Evolutionary conservation across 1,139 yeast genomes (phyloP).

Genomic region (Ogataea hybrid): DNA sequence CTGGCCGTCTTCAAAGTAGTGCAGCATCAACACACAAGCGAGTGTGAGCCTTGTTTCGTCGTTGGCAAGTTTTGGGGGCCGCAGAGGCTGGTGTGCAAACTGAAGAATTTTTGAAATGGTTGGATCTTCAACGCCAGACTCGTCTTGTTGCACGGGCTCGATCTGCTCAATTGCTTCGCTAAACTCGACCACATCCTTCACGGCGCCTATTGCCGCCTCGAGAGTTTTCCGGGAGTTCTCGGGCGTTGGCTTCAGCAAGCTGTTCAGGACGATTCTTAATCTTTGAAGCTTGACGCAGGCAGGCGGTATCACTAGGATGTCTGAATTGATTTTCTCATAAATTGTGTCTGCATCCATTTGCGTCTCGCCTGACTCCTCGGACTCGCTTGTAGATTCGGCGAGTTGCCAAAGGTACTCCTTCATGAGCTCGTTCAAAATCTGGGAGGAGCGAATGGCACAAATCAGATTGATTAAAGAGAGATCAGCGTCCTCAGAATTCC

Average conservation of each 20-base stretch:
- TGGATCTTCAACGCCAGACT: conserved; percentile 14
- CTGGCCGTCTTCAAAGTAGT: conserved; percentile 26
- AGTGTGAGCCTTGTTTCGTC: conserved; percentile 30
- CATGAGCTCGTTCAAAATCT: conserved; percentile 20
- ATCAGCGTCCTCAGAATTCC: conserved; percentile 19
- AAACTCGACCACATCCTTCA: conserved; percentile 21
- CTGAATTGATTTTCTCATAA: conserved; percentile 10
- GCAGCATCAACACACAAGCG: conserved; percentile 28
- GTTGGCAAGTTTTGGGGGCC: conserved; percentile 20
- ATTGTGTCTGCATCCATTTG: conserved; percentile 3
- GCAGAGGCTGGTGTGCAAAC: conserved; percentile 15
- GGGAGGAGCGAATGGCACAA: conserved; percentile 20
- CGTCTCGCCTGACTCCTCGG: conserved; percentile 4
- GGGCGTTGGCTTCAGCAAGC: conserved; percentile 22
- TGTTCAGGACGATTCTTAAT: conserved; percentile 25
- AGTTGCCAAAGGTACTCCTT: conserved; percentile 17
- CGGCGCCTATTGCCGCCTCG: conserved; percentile 23
- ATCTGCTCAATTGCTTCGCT: conserved; percentile 14
- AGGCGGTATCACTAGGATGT: conserved; percentile 22
- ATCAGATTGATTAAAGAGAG: conserved; percentile 22
- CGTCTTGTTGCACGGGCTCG: conserved; percentile 8
- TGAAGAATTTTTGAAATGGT: conserved; percentile 22
- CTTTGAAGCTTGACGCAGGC: conserved; percentile 27
- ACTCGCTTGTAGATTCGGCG: conserved; percentile 1
- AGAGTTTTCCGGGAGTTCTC: conserved; percentile 21